phyloP scores from a whole-genome alignment of 2,329 filamentous ascomycete genomes.

The Byssothecium circinans region DNA sequence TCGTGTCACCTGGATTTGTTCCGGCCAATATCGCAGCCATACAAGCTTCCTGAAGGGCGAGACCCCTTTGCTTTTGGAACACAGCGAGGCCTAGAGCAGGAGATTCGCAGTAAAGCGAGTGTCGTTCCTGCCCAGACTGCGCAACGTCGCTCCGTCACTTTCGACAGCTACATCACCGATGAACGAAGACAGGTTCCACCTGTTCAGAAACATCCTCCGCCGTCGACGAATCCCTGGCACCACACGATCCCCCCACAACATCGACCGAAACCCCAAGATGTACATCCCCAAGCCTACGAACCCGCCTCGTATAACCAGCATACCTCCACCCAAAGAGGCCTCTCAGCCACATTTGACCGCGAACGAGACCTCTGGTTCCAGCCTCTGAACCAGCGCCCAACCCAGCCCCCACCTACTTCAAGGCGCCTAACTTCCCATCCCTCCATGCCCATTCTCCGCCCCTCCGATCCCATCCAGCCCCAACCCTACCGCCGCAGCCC shows the following conservation, averaged over 20 bases:
- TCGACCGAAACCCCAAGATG: not conserved
- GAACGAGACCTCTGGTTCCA: not conserved
- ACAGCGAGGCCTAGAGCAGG: not conserved
- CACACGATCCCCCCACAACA: not conserved
- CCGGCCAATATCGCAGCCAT: not conserved
- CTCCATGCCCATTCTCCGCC: not conserved
- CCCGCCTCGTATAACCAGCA: not conserved
- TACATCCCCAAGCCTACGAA: not conserved
- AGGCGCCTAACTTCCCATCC: not conserved
- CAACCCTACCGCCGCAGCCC: not conserved
- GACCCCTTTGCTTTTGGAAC: not conserved
- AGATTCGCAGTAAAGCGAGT: not conserved
- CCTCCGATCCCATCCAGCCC: not conserved
- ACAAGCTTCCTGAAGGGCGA: not conserved
- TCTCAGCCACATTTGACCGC: not conserved
- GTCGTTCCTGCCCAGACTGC: not conserved
- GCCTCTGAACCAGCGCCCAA: too few relatives aligned
- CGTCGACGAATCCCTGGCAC: not conserved
- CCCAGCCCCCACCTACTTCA: not conserved
- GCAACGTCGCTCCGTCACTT: constrained; percentile 6
- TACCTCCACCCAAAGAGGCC: not conserved
- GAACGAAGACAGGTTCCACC: not conserved
- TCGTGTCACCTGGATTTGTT: not conserved
- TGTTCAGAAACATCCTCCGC: not conserved
- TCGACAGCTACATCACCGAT: constrained; percentile 5